These are phyloP conservation scores for Acmispon strigosus DNA, from an alignment of 306 rosid species.

Conservation along the genomic window DNA sequence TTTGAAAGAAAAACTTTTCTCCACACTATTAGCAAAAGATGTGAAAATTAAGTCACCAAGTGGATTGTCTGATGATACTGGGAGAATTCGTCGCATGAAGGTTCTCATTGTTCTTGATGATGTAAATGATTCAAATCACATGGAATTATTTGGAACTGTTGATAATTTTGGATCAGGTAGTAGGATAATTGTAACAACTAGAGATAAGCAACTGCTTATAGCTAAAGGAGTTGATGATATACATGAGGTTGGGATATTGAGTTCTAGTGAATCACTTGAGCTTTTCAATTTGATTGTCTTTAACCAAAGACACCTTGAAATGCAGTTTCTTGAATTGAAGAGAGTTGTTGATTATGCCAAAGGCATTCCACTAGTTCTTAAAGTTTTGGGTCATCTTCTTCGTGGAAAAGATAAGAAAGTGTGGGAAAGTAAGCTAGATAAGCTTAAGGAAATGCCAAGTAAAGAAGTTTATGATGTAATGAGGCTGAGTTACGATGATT, in stretches of 20 bases:
- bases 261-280: neutral
- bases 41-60: neutral
- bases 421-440: slow-evolving; percentile 9
- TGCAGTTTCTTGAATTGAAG: neutral
- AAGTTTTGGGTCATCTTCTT: slow-evolving; percentile 14
- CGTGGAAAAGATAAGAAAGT: neutral
- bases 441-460: neutral
- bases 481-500: slow-evolving; percentile 5
- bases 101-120: slow-evolving; percentile 16
- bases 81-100: neutral
- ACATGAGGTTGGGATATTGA: neutral
- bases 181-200: neutral
- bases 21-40: neutral
- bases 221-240: neutral
- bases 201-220: slow-evolving; percentile 11
- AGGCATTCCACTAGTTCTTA: slow-evolving; percentile 15
- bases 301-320: neutral
- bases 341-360: neutral
- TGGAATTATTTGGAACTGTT: neutral
- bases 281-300: slow-evolving; percentile 12
- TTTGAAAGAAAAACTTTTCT: neutral
- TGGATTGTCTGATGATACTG: neutral
- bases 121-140: neutral
- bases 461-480: neutral
- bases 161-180: neutral